Conservation (phyloP, 768 basidiomycete species). For the Vishniacozyma victoriae region DNA sequence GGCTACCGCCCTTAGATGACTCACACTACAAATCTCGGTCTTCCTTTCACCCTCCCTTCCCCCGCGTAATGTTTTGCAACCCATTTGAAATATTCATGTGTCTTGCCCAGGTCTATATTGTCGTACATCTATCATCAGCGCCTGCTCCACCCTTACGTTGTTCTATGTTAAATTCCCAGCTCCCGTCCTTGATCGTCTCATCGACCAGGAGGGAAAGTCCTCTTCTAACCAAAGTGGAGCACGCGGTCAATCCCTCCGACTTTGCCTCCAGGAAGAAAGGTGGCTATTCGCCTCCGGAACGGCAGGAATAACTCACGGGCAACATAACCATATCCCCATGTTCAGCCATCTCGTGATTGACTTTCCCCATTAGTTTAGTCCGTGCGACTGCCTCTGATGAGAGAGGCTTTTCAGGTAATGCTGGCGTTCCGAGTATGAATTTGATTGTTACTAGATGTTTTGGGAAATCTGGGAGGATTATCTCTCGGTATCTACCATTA, state of each 20-base stretch:
- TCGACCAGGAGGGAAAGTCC: no score
- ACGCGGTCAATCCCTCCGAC: no score
- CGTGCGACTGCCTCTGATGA: conserved; percentile 24
- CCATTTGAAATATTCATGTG: conserved; percentile 48
- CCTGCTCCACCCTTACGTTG: not conserved
- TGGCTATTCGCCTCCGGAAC: no score
- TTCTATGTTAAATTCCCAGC: no score
- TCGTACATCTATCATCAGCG: conserved; percentile 37
- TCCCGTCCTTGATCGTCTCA: no score
- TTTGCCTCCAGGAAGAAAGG: no score
- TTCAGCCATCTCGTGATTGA: conserved; percentile 38
- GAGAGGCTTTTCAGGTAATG: conserved; percentile 34
- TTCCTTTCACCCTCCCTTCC: conserved; percentile 39
- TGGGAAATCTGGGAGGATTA: conserved; percentile 45
- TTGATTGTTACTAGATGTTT: conserved; percentile 42
- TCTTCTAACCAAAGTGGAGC: no score
- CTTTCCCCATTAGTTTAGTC: conserved; percentile 12
- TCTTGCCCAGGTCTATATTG: conserved; percentile 47
- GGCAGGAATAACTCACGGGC: conserved; percentile 27
- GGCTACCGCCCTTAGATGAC: conserved; percentile 5
- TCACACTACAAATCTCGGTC: conserved; percentile 48
- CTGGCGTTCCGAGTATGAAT: conserved; percentile 46
- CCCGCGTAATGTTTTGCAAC: conserved; percentile 44
- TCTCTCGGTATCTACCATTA: conserved; percentile 35
- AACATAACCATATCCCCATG: conserved; percentile 45